Evolutionary conservation across 176 grass and related monocot genomes (phyloP), one percentile per base, ranked within the genome.

Genomic region (Musa schizocarpa): DNA sequence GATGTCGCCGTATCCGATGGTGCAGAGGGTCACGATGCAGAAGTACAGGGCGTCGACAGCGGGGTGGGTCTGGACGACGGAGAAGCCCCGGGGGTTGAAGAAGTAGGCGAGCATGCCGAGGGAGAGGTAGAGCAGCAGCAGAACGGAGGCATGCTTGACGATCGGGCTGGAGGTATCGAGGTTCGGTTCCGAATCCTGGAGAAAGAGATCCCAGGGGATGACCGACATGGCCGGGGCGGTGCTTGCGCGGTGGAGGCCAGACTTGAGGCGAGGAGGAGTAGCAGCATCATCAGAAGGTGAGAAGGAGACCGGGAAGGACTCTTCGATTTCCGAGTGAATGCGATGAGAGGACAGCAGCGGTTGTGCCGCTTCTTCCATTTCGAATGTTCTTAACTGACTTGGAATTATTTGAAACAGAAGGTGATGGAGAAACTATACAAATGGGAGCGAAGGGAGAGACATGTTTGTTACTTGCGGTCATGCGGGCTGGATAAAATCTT

Each of bases 21-120:
- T 92, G 74, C 82, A 92, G 74, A 96, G 81, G 58, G 84, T 92
- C 54, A 89, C 79, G 63, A 88, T 89, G 58, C 83, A 82, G 85
- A 92, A 96, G 72, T 92, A 96, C 73, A 96, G 69, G n/a, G 80
- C 92, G 87, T 96, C 92, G 29, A 92, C 86, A 0, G 0, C 63
- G 11, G 82, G 71, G 82, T 57, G 67, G 29, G 78, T 87, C 54
- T 57, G 69, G 13, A 59, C 14, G 11, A 86, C 92, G 12, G 66
- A 76, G 86, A 91, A 87, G 16, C 81, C 69, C 64, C 81, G 76
- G 22, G 68, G 65, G 64, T 85, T 83, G 13, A 9, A 20, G 76
- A 68, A 88, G 74, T 86, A 96, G 50, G 72, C 76, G 21, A 54
- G 4, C 13, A 87, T 72, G 26, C 88, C 88, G 51, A 82, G 24